Percentiles rank a stretch among this genome's conserved stretches.
phyloP scores from a whole-genome alignment of 2,329 filamentous ascomycete species.

The Pseudogymnoascus sp. region DNA sequence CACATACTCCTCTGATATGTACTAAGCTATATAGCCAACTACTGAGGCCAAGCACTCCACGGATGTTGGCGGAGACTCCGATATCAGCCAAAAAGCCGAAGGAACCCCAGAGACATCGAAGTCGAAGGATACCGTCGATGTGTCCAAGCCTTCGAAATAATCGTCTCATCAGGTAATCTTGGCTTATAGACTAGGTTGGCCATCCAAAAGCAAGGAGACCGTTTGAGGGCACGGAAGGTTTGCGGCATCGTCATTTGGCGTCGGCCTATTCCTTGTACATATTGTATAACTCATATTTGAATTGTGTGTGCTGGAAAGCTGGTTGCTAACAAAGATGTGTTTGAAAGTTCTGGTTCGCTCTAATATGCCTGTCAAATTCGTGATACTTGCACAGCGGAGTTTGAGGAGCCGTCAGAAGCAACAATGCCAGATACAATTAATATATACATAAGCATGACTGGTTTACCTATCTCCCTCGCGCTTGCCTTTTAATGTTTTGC shows the following conservation, averaged over 20 bases:
- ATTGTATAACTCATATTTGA: constrained; percentile 8
- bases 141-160: constrained; percentile 16
- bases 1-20: constrained; percentile 14
- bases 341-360: not conserved
- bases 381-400: not conserved
- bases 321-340: not conserved
- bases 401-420: not conserved
- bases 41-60: constrained; percentile 42
- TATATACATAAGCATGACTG: not conserved
- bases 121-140: constrained; percentile 39
- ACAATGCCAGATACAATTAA: not conserved
- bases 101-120: constrained; percentile 48
- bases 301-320: not conserved
- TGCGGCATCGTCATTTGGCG: not conserved
- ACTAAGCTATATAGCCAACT: constrained; percentile 29
- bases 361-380: not conserved
- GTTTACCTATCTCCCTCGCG: not conserved
- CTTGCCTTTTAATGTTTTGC: not conserved
- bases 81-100: constrained; percentile 49
- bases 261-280: constrained; percentile 5
- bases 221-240: not conserved
- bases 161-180: not conserved
- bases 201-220: not conserved
- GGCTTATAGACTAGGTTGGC: not conserved
- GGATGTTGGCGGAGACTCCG: constrained; percentile 33